Conservation (phyloP, 306 rosid species). For the Parietaria judaica region DNA sequence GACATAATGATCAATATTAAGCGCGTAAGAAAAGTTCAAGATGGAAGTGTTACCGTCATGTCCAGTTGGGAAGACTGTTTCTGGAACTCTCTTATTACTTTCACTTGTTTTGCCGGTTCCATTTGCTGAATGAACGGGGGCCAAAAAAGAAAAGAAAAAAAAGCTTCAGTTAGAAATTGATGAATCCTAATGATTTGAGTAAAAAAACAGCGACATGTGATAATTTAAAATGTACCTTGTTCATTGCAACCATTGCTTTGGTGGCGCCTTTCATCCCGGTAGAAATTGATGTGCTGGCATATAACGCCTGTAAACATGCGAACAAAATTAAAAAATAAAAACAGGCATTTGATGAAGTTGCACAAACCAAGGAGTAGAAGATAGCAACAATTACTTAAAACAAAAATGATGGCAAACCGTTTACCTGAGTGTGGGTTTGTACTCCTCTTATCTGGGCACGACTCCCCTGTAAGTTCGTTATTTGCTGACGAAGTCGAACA, state of each 20-base stretch:
- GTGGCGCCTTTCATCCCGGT: slow-evolving; percentile 98
- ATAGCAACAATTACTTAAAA: background rate
- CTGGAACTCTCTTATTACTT: slow-evolving; percentile 81
- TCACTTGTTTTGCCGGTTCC: slow-evolving; percentile 91
- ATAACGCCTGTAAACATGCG: slow-evolving; percentile 55
- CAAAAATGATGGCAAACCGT: background rate
- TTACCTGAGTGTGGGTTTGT: slow-evolving; percentile 90
- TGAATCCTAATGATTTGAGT: background rate
- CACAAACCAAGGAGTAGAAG: background rate
- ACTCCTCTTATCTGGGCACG: slow-evolving; percentile 98
- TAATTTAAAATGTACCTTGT: slow-evolving; percentile 43
- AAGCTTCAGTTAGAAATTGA: slow-evolving; percentile 1
- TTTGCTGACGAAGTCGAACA: slow-evolving; percentile 90
- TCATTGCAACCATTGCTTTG: slow-evolving; percentile 97
- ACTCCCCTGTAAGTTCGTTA: slow-evolving; percentile 94
- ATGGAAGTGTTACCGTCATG: slow-evolving; percentile 66
- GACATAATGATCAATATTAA: background rate
- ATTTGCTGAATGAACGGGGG: slow-evolving; percentile 64
- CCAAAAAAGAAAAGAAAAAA: too few relatives aligned
- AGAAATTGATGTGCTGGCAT: slow-evolving; percentile 91
- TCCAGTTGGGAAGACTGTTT: slow-evolving; percentile 93
- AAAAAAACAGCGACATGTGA: background rate
- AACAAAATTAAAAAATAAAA: slow-evolving; percentile 4
- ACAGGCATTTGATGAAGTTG: background rate
- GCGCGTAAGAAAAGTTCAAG: background rate